These are phyloP conservation scores for Xylaria sp. DNA, from an alignment of 2,329 filamentous ascomycete species.

Conservation along the genomic window DNA sequence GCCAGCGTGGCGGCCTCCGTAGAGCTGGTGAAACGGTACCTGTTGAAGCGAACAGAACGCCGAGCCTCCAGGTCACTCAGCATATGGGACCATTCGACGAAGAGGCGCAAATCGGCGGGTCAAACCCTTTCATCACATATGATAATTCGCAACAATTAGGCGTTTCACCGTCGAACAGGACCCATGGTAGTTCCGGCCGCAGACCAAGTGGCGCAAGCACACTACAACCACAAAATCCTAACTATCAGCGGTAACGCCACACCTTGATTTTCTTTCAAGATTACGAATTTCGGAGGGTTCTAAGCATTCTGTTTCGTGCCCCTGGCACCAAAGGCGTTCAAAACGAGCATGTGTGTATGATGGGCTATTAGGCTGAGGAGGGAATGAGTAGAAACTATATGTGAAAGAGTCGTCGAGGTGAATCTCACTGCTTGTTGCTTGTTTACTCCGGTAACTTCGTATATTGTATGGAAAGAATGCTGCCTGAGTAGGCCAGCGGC, in stretches of 20 bases:
- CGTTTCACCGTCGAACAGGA: constrained; percentile 27
- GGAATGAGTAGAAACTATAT: neutral
- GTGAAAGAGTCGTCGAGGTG: neutral
- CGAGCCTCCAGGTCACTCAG: constrained; percentile 47
- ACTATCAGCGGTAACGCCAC: constrained; percentile 39
- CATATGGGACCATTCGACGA: constrained; percentile 47
- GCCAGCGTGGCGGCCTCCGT: constrained; percentile 48
- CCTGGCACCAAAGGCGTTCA: constrained; percentile 32
- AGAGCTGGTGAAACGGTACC: constrained; percentile 48
- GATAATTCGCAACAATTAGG: constrained; percentile 37
- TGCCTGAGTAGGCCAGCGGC: constrained; percentile 2
- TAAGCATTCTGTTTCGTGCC: constrained; percentile 22
- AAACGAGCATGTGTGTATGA: constrained; percentile 7
- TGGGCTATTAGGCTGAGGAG: neutral
- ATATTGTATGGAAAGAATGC: constrained; percentile 18
- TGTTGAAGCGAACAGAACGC: constrained; percentile 36
- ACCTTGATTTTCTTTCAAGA: constrained; percentile 8
- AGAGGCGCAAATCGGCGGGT: constrained; percentile 48
- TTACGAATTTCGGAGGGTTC: constrained; percentile 13
- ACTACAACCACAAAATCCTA: constrained; percentile 23
- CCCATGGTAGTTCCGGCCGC: constrained; percentile 15
- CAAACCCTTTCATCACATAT: constrained; percentile 38
- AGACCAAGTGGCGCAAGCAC: constrained; percentile 30
- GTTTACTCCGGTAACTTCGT: neutral
- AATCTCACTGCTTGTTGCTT: constrained; percentile 18